phyloP scores from a whole-genome alignment of 23 red algal genomes.

The Gracilaria domingensis region DNA sequence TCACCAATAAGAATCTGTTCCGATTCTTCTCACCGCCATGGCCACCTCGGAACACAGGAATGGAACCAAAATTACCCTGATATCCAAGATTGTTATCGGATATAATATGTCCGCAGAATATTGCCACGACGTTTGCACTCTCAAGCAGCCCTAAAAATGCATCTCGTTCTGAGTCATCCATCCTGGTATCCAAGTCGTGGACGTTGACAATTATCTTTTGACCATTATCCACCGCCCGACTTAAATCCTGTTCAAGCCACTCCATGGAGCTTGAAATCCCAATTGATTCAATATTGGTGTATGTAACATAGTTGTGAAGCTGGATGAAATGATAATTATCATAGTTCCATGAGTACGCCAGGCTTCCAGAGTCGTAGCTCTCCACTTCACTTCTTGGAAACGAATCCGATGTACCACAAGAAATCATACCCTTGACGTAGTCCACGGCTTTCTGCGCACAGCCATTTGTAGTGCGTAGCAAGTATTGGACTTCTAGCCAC shows the following conservation, averaged over 20 bases:
- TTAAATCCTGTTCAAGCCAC: neutral
- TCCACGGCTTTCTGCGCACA: conserved; percentile 21
- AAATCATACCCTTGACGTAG: neutral
- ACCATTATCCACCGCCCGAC: neutral
- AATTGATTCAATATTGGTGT: neutral
- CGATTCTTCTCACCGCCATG: conserved; percentile 12
- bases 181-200: neutral
- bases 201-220: neutral
- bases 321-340: conserved; percentile 21
- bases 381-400: neutral
- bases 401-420: neutral
- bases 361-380: conserved; percentile 7
- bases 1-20: conserved; percentile 1
- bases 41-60: conserved; percentile 24
- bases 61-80: neutral
- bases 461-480: neutral
- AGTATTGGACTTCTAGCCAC: neutral
- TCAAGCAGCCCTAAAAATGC: neutral
- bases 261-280: neutral
- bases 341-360: conserved; percentile 15
- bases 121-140: neutral
- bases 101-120: conserved; percentile 29
- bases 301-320: conserved; percentile 9
- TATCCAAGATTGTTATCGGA: neutral
- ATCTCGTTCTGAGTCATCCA: neutral